Evolutionary conservation across 2,329 filamentous ascomycete species (phyloP).

Genomic region (Cercospora janseana): DNA sequence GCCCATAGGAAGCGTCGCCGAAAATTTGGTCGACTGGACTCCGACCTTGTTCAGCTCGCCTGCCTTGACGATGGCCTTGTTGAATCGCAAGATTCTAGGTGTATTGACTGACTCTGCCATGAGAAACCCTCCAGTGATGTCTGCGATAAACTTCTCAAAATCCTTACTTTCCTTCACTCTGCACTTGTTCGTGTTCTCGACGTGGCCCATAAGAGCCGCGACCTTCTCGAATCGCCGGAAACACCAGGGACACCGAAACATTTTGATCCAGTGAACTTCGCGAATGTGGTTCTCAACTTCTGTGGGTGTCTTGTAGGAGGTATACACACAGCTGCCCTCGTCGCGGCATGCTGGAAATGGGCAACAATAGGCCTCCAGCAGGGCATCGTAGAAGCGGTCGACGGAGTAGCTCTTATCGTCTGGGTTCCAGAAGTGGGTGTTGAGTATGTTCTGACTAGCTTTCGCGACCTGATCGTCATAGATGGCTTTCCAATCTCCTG

Average conservation of each 20-base stretch:
- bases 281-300: constrained; percentile 34
- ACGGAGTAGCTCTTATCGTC: constrained; percentile 45
- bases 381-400: constrained; percentile 47
- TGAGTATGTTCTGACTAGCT: constrained; percentile 18
- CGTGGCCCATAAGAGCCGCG: constrained; percentile 43
- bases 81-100: constrained; percentile 24
- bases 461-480: constrained; percentile 7
- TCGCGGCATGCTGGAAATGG: constrained; percentile 52
- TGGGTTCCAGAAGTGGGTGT: constrained; percentile 23
- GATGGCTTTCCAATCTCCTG: constrained; percentile 19
- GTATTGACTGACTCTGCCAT: constrained; percentile 21
- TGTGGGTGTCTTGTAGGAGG: constrained; percentile 35
- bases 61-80: constrained; percentile 10
- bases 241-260: constrained; percentile 43
- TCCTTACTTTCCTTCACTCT: constrained; percentile 39
- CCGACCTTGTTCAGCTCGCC: constrained; percentile 1
- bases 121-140: constrained; percentile 46
- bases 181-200: constrained; percentile 41
- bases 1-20: constrained; percentile 1
- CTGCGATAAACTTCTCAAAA: constrained; percentile 39
- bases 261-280: constrained; percentile 38
- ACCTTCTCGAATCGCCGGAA: constrained; percentile 41
- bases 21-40: constrained; percentile 3
- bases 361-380: constrained; percentile 53
- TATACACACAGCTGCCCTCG: constrained; percentile 23